Evolutionary conservation across 257 asterid species (phyloP).

Genomic region (Nicotiana tomentosiformis): DNA sequence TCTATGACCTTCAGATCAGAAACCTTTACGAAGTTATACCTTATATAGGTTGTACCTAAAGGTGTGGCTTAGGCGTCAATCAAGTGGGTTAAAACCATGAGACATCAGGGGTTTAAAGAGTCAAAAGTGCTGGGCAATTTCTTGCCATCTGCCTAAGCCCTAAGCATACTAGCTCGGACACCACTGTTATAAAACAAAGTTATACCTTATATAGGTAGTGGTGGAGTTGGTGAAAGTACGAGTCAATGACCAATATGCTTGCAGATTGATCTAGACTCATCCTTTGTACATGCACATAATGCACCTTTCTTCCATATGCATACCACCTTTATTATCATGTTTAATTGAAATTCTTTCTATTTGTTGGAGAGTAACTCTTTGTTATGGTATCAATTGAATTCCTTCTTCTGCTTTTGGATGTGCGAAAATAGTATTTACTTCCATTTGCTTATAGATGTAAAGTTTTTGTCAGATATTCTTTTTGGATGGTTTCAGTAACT

Average conservation of each 20-base stretch:
- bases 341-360: neutral
- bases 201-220: neutral
- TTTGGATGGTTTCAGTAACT: neutral
- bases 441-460: neutral
- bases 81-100: neutral
- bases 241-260: neutral
- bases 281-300: neutral
- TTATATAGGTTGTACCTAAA: neutral
- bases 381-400: neutral
- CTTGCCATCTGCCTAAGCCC: neutral
- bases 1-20: too few relatives aligned
- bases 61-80: neutral
- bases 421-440: neutral
- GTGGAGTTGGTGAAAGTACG: neutral
- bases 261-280: neutral
- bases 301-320: conserved; percentile 3
- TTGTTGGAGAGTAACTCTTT: neutral
- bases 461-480: neutral
- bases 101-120: neutral
- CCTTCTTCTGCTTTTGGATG: neutral
- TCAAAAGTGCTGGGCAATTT: neutral
- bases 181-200: neutral
- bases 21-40: neutral
- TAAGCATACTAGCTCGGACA: neutral
- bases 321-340: neutral